Base-by-base conservation (phyloP, 129 eudicot genomes). In the Lactuca saligna region DNA sequence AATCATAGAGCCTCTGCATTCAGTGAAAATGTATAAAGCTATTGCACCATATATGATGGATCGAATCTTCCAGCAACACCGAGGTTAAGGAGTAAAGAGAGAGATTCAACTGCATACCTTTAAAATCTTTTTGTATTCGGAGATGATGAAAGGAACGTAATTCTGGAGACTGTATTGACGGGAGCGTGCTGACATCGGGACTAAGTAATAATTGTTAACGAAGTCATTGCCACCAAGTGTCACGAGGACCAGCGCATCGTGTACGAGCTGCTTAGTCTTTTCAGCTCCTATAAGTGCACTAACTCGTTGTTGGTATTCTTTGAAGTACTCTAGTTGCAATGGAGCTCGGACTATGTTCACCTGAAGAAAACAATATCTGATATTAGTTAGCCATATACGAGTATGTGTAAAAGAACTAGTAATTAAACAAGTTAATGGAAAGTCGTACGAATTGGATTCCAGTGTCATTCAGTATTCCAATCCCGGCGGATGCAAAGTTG, bases 401-500 rank as follows among this genome's bases (percentile, higher is more conserved):
- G 25, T 51, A 51, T 31, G 20, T 63, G 15, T 9, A 10, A 46
- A 48, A 29, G 12, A 8, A 53, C 8, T 11, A 29, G n/a, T 8
- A 15, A 51, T 41, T 8, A 15, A 61, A 54, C 16, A 17, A 15
- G 61, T 35, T 14, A 7, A 5, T 14, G 35, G 15, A 20, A 51
- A 33, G n/a, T 61, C 75, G 11, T 78, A 88, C 95, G 70, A 88
- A 88, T 66, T 88, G 95, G 49, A 77, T 39, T 53, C 95, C 96
- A 17, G 91, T 88, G 81, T 88, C 96, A 61, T 85, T 85, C 12
- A 82, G 70, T 17, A 86, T 81, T n/a, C 91, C 91, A 54, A 86
- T 80, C 7, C 93, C 93, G 8, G 93, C 96, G 1, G 96, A 89
- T 59, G 96, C 96, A 73, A 83, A 89, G 82, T 89, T 89, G 25